phyloP scores from a whole-genome alignment of 83 land plant species.

The Diphasiastrum complanatum region DNA sequence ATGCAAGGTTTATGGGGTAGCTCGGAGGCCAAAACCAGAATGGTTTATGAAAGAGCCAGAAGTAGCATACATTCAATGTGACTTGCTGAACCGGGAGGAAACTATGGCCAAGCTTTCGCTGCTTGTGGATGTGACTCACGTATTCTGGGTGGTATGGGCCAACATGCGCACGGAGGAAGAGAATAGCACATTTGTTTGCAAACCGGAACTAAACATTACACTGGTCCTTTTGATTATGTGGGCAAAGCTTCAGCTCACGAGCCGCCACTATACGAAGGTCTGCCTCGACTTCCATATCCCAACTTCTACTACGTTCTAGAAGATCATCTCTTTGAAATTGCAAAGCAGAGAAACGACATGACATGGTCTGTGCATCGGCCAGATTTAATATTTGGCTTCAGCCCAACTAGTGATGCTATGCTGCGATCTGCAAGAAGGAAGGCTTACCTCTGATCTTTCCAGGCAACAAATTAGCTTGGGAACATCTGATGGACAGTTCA shows the following conservation, averaged over 20 bases:
- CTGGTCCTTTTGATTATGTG: neutral
- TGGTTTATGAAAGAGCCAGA: too few species aligned
- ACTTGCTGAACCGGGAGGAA: too few species aligned
- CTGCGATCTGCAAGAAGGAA: neutral
- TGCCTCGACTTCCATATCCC: neutral
- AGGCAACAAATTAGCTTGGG: neutral
- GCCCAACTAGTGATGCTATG: neutral
- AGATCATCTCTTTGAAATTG: neutral
- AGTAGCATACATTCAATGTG: too few species aligned
- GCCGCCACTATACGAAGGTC: neutral
- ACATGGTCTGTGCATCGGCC: neutral
- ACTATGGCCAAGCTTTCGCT: too few species aligned
- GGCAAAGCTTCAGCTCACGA: neutral
- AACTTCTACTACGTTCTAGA: slow-evolving; percentile 4
- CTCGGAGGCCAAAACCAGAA: too few species aligned
- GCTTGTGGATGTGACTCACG: too few species aligned
- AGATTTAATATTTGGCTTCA: neutral
- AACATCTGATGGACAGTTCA: neutral
- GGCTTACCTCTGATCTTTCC: neutral
- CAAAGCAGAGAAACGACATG: neutral
- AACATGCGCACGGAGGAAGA: too few species aligned
- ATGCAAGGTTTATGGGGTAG: too few species aligned
- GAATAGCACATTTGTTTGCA: neutral
- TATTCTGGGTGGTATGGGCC: too few species aligned
- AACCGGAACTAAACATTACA: neutral